Conservation (phyloP, 2,329 filamentous ascomycete species). For the Aspergillus sp. region DNA sequence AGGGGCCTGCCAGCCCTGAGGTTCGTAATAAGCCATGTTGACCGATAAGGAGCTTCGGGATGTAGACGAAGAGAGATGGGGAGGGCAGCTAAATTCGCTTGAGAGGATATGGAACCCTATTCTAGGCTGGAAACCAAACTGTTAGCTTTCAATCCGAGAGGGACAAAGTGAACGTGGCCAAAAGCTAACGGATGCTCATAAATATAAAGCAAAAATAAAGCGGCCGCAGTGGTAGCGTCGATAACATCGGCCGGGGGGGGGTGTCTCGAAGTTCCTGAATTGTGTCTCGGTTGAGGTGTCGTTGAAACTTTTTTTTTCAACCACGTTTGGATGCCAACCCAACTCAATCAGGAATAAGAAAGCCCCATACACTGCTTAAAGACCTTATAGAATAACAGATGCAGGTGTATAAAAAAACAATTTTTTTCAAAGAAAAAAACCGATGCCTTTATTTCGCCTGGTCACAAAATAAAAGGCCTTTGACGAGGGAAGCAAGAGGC, state of each 20-base stretch:
- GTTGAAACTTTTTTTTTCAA: constrained; percentile 12
- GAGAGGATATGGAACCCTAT: constrained; percentile 25
- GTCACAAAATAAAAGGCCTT: background rate
- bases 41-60: constrained; percentile 15
- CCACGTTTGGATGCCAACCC: background rate
- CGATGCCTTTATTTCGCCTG: background rate
- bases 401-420: no score
- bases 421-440: background rate
- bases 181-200: background rate
- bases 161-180: background rate
- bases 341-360: background rate
- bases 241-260: constrained; percentile 14
- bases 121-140: constrained; percentile 18
- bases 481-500: constrained; percentile 7
- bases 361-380: background rate
- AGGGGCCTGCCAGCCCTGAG: constrained; percentile 62
- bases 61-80: constrained; percentile 20
- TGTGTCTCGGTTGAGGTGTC: constrained; percentile 10
- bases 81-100: constrained; percentile 26
- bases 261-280: constrained; percentile 5
- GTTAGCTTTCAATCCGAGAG: constrained; percentile 15
- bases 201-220: background rate
- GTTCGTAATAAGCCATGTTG: constrained; percentile 70
- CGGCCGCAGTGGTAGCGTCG: constrained; percentile 13
- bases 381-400: no score